Evolutionary conservation across 139 green algal genomes (phyloP).

Genomic region (Zygnema cylindricum): DNA sequence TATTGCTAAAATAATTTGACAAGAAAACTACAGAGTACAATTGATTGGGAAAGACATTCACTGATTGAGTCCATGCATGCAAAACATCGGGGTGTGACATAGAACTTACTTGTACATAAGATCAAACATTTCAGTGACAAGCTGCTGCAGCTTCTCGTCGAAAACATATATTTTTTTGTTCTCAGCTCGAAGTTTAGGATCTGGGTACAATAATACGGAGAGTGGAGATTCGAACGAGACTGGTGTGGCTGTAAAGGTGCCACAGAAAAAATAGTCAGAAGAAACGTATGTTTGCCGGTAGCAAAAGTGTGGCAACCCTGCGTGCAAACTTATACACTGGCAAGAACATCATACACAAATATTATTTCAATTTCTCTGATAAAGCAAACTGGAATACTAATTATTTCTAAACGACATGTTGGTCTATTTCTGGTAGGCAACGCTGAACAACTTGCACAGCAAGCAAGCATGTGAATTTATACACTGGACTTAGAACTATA

Average conservation of each 20-base stretch:
- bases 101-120: conserved; percentile 86
- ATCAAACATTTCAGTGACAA: conserved; percentile 91
- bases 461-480: no score
- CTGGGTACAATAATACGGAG: conserved; percentile 87
- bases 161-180: conserved; percentile 84
- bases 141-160: conserved; percentile 74
- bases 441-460: neutral
- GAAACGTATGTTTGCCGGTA: neutral
- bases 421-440: no score
- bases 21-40: no score
- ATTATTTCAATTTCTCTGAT: neutral
- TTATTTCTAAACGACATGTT: no score
- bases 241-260: neutral
- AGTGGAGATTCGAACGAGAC: conserved; percentile 48
- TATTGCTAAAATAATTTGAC: no score
- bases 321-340: neutral
- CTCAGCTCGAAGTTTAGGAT: conserved; percentile 83
- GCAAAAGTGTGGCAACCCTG: neutral
- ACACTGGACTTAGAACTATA: no score
- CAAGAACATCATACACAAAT: neutral
- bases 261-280: neutral
- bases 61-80: no score
- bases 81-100: no score
- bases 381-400: no score
- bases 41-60: no score